A percentile compares a stretch with the other conserved stretches of the same genome.
Conservation (phyloP, 805 yeast genomes). For the Ogataea wickerhamii region DNA sequence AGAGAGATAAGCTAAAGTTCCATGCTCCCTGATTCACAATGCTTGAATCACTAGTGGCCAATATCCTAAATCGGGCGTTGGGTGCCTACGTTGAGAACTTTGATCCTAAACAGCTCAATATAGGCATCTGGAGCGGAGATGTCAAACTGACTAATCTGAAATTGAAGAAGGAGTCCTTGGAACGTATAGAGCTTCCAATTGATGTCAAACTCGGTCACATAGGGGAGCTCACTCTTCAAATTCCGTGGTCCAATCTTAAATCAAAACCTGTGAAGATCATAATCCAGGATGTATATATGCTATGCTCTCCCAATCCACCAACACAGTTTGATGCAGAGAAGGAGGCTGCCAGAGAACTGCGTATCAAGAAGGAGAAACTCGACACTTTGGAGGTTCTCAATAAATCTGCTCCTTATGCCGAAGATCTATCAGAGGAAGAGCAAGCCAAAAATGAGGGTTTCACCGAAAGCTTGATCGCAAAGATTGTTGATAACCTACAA, state of each 20-base stretch:
- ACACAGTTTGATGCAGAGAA: conserved; percentile 54
- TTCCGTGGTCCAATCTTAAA: conserved; percentile 95
- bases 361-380: conserved; percentile 63
- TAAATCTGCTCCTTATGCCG: conserved; percentile 33
- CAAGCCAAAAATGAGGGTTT: conserved; percentile 68
- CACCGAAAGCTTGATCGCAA: conserved; percentile 81
- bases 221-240: conserved; percentile 84
- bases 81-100: conserved; percentile 88
- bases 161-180: conserved; percentile 84
- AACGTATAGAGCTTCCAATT: conserved; percentile 78
- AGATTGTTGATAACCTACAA: conserved; percentile 89
- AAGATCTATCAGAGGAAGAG: conserved; percentile 34
- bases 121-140: conserved; percentile 98
- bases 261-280: conserved; percentile 86
- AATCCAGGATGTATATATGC: conserved; percentile 80
- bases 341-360: conserved; percentile 55
- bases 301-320: conserved; percentile 71
- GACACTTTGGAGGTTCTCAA: conserved; percentile 64
- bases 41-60: conserved; percentile 68
- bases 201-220: conserved; percentile 86
- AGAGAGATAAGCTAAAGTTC: no score
- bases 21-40: conserved; percentile 32
- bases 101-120: conserved; percentile 90
- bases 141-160: conserved; percentile 77
- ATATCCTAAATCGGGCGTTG: conserved; percentile 55